A percentile compares a stretch with the other conserved stretches of the same genome.
phyloP scores from a whole-genome alignment of 129 eudicot genomes.

The Flaveria robusta region DNA sequence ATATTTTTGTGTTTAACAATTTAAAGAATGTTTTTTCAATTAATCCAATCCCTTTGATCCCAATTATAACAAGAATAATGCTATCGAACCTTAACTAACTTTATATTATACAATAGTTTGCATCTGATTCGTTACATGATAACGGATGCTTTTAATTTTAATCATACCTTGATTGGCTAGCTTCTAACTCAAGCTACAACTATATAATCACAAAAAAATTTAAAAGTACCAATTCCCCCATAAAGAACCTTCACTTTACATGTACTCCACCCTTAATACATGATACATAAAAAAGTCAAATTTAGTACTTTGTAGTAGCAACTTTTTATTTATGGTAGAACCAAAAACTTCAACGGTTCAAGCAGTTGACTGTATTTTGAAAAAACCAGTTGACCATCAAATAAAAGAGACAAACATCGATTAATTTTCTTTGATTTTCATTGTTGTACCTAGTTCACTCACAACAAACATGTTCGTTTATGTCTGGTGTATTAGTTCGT shows the following conservation, averaged over 20 bases:
- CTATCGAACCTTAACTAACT: constrained; percentile 36
- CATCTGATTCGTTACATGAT: constrained; percentile 40
- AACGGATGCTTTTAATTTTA: constrained; percentile 4
- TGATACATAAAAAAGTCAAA: neutral
- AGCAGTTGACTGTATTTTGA: neutral
- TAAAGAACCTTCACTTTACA: constrained; percentile 29
- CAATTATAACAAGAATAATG: constrained; percentile 27
- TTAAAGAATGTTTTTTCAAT: neutral
- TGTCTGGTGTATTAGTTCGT: too few species aligned
- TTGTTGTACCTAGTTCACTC: too few species aligned
- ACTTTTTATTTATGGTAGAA: neutral
- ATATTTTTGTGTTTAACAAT: too few species aligned
- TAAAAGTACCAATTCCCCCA: neutral
- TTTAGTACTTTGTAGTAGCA: too few species aligned
- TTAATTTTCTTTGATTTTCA: neutral
- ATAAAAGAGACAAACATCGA: neutral
- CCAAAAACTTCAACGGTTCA: neutral
- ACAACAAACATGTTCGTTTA: too few species aligned
- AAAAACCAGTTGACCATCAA: neutral
- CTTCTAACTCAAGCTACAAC: constrained; percentile 37
- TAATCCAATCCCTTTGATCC: constrained; percentile 18
- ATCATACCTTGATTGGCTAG: constrained; percentile 30
- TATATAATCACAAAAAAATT: neutral
- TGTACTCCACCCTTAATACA: constrained; percentile 12
- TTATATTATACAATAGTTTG: constrained; percentile 15